Base-by-base conservation (phyloP, 176 grass and related monocot species). In the Oryza australiensis region DNA sequence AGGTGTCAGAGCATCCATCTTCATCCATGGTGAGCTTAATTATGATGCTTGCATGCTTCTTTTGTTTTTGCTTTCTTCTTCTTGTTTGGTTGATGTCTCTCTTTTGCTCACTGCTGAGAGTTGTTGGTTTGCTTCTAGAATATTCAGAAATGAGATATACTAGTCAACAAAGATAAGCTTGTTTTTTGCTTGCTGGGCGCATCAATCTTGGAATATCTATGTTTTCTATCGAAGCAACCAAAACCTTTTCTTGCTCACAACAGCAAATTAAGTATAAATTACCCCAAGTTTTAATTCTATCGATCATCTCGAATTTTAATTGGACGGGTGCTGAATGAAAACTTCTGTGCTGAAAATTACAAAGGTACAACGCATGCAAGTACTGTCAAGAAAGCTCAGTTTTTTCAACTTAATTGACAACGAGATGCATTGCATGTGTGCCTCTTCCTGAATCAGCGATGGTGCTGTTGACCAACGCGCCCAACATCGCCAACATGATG, bases 401-500 rank as follows among this genome's bases (percentile, higher is more conserved):
- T 40, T 40, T 40, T 40, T 40, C 38, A 40, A 40, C 38, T 40
- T 40, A 40, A 40, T 7, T 40, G 9, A 40, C 38, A 40, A 40
- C 38, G 9, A 40, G 38, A 40, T 10, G 38, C 38, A 40, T 40
- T 40, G 9, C 38, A 10, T 11, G 38, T 9, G 38, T 46, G 13
- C 43, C 43, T 15, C 43, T 46, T 46, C 13, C 38, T 46, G 43
- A 46, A 40, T 40, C 38, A 91, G 91, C 80, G 6, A 64, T 88
- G 57, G 86, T 90, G n/a, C 64, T 83, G 46, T 79, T 86, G 28
- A 82, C 69, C 75, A 88, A 80, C 70, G 70, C 76, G 9, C 85
- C 88, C 12, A 86, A 83, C 66, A 80, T 94, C 23, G 74, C 86
- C 16, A 94, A 23, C 26, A 68, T 90, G 23, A 37, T 94, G 22